Conservation (phyloP, 1,284 basidiomycete genomes). For the Heterobasidion annosum region DNA sequence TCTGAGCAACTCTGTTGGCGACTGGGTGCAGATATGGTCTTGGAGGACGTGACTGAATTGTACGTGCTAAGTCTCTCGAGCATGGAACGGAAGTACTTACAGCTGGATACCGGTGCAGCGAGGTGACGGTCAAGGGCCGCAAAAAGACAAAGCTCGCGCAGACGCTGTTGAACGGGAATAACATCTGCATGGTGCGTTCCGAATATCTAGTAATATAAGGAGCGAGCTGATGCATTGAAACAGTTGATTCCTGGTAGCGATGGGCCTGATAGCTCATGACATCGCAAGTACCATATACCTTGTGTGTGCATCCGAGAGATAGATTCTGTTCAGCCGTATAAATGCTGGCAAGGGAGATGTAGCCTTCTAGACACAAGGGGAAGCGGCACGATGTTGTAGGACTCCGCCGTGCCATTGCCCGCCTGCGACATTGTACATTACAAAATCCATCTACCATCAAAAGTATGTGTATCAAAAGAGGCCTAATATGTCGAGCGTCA, state of each 20-base stretch:
- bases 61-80: slow-evolving; percentile 29
- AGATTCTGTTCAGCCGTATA: too few species aligned
- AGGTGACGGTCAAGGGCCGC: slow-evolving; percentile 75
- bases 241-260: slow-evolving; percentile 74
- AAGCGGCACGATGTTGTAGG: neutral
- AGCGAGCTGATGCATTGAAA: neutral
- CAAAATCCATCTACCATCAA: neutral
- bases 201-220: neutral
- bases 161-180: slow-evolving; percentile 95
- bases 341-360: too few species aligned
- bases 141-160: slow-evolving; percentile 82
- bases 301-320: too few species aligned
- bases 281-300: neutral
- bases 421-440: neutral
- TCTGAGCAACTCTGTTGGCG: neutral
- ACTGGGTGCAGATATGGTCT: slow-evolving; percentile 77
- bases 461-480: neutral
- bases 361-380: too few species aligned
- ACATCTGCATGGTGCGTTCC: slow-evolving; percentile 84
- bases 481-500: neutral
- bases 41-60: slow-evolving; percentile 98
- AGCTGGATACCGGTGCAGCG: slow-evolving; percentile 36
- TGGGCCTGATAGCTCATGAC: slow-evolving; percentile 47
- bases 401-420: neutral
- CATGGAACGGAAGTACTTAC: neutral